These are phyloP conservation scores for Melampsora larici-populina DNA, from an alignment of 1,284 basidiomycete species.

Conservation along the genomic window DNA sequence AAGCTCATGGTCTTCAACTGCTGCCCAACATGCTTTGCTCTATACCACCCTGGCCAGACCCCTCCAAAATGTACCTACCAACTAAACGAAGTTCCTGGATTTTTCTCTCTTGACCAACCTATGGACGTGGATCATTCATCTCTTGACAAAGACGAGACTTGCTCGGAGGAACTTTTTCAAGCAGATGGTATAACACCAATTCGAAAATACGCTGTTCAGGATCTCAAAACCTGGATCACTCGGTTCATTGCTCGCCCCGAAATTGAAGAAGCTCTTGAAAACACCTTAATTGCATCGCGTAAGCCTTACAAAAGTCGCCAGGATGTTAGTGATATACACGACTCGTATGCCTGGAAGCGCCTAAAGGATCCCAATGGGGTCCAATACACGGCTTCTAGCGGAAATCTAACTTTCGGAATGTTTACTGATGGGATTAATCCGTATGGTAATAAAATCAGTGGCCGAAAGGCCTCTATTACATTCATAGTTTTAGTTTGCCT, in stretches of 20 bases:
- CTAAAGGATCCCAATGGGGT: background rate
- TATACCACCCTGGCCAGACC: background rate
- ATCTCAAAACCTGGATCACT: background rate
- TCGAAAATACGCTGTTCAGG: background rate
- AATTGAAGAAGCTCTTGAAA: background rate
- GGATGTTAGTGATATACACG: background rate
- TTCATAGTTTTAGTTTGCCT: slow-evolving; percentile 2
- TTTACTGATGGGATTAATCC: slow-evolving; percentile 9
- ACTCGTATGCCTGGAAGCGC: background rate
- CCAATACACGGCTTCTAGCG: background rate
- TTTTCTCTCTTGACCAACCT: background rate
- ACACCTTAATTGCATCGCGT: background rate
- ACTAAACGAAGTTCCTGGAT: too few species aligned
- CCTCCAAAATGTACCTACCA: too few species aligned
- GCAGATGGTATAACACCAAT: background rate
- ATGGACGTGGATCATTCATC: background rate
- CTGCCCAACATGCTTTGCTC: background rate
- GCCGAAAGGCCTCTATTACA: background rate
- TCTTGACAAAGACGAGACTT: background rate
- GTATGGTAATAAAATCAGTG: background rate
- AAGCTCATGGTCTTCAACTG: background rate
- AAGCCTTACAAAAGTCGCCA: background rate
- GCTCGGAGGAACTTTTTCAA: background rate
- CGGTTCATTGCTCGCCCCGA: background rate
- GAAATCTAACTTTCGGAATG: background rate